Conservation (phyloP, 345 rosid species). For the Mangifera indica region DNA sequence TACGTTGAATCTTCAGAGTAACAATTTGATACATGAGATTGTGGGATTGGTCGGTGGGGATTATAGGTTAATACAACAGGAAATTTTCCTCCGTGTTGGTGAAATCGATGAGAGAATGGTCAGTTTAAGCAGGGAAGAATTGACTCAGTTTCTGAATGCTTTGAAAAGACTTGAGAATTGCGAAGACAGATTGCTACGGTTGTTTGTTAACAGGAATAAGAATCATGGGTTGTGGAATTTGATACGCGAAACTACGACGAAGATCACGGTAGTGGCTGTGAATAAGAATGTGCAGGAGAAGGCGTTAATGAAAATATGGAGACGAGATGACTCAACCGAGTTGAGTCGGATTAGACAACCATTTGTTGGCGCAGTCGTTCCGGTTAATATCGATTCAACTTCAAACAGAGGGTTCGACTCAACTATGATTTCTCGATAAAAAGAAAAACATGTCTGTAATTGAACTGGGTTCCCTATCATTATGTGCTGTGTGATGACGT, state of each 20-base stretch:
- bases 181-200: slow-evolving; percentile 28
- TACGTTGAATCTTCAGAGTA: slow-evolving; percentile 43
- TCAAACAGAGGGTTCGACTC: too few relatives aligned
- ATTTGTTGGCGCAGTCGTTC: slow-evolving; percentile 4
- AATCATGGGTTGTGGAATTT: slow-evolving; percentile 51
- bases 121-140: slow-evolving; percentile 34
- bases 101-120: slow-evolving; percentile 34
- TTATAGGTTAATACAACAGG: slow-evolving; percentile 42
- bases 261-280: slow-evolving; percentile 11
- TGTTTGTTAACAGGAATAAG: slow-evolving; percentile 46
- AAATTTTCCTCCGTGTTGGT: slow-evolving; percentile 36
- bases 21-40: slow-evolving; percentile 45
- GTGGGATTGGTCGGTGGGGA: slow-evolving; percentile 49
- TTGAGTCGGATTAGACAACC: slow-evolving; percentile 4
- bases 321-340: slow-evolving; percentile 15
- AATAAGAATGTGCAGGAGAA: slow-evolving; percentile 25
- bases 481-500: background rate
- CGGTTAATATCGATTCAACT: slow-evolving; percentile 11
- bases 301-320: slow-evolving; percentile 17
- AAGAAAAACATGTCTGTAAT: background rate
- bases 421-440: too few relatives aligned
- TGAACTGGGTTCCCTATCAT: slow-evolving; percentile 6
- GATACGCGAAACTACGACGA: slow-evolving; percentile 23
- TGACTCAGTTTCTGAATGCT: slow-evolving; percentile 28
- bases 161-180: slow-evolving; percentile 41